Evolutionary conservation across 2,329 filamentous ascomycete species (phyloP).

Genomic region (Calonectria hongkongensis): DNA sequence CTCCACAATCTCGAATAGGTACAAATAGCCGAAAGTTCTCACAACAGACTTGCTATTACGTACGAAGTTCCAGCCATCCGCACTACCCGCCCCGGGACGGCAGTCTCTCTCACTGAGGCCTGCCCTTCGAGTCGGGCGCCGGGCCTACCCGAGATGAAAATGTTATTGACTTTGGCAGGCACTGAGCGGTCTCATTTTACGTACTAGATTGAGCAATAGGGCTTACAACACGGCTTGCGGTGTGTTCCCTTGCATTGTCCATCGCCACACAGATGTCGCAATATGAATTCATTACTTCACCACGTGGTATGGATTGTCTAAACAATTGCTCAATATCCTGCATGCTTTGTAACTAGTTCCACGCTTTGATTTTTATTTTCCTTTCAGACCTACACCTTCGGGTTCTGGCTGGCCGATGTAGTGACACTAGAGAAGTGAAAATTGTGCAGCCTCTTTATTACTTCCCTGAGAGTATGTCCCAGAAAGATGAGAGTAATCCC

Average conservation of each 20-base stretch:
- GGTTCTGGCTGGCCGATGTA: too few species aligned
- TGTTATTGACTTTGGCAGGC: background rate
- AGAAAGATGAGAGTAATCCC: background rate
- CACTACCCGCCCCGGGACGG: background rate
- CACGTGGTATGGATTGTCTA: background rate
- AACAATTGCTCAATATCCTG: background rate
- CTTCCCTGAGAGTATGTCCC: too few species aligned
- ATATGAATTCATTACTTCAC: background rate
- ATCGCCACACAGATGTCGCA: background rate
- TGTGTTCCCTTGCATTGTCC: background rate
- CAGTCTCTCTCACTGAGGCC: background rate
- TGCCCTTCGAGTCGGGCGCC: background rate
- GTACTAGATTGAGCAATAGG: background rate
- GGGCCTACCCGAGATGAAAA: slow-evolving; percentile 13
- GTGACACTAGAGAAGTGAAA: too few species aligned
- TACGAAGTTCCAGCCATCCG: slow-evolving; percentile 19
- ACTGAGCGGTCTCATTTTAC: slow-evolving; percentile 6
- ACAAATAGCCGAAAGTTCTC: slow-evolving; percentile 14
- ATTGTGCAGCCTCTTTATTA: too few species aligned
- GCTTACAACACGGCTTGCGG: background rate
- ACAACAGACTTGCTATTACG: slow-evolving; percentile 11
- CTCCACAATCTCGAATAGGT: slow-evolving; percentile 14
- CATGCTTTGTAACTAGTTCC: background rate
- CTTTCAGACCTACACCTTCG: too few species aligned
- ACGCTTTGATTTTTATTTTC: background rate